These are phyloP conservation scores for Dittrichia graveolens DNA, from an alignment of 129 eudicot species.

Conservation along the genomic window DNA sequence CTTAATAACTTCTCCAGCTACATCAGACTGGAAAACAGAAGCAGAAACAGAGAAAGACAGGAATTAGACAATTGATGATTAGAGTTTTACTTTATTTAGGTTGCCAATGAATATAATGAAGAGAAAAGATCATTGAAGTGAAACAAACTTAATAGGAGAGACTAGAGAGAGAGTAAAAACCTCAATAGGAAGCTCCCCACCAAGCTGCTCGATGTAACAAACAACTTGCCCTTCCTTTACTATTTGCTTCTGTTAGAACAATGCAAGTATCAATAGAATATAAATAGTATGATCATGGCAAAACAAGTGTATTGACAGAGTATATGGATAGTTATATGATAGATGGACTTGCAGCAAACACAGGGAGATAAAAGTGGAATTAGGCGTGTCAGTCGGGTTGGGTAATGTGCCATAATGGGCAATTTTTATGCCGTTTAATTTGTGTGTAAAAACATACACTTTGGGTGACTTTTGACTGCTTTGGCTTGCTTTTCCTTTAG, in stretches of 20 bases:
- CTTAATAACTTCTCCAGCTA: constrained; percentile 81
- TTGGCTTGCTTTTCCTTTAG: too few species aligned
- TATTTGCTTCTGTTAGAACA: constrained; percentile 58
- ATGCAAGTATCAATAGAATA: constrained; percentile 15
- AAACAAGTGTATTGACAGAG: too few species aligned
- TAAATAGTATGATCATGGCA: neutral
- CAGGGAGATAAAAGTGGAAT: too few species aligned
- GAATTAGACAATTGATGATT: neutral
- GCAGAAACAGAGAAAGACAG: neutral
- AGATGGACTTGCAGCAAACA: too few species aligned
- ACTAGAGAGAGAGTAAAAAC: constrained; percentile 42
- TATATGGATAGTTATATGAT: too few species aligned
- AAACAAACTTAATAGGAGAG: constrained; percentile 15
- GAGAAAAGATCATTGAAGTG: neutral
- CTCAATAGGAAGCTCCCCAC: constrained; percentile 74
- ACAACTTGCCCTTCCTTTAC: constrained; percentile 89
- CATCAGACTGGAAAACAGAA: constrained; percentile 54
- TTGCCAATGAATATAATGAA: neutral
- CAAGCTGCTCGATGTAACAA: constrained; percentile 93
- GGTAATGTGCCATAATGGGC: too few species aligned
- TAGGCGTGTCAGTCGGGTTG: too few species aligned
- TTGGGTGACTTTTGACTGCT: too few species aligned
- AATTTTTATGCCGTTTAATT: too few species aligned
- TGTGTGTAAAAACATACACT: too few species aligned
- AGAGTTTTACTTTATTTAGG: neutral